Base-by-base conservation (phyloP, 2,329 filamentous ascomycete species). In the Amauroascus niger region DNA sequence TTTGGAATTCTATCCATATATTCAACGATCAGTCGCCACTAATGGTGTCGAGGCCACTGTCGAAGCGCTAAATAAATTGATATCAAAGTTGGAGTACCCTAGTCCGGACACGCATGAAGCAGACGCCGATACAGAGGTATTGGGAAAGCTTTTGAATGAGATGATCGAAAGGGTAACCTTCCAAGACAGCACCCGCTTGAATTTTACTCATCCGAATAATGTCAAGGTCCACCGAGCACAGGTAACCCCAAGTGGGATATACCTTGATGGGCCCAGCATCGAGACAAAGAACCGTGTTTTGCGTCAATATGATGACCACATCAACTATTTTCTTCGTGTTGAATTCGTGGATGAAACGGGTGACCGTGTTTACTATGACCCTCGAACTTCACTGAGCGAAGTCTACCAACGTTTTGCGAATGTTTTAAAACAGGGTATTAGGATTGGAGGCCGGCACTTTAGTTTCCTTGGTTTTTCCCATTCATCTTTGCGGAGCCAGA, bases 401-500 rank as follows among this genome's bases (percentile, higher is more conserved):
- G 74, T 88, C 7, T 75, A 80, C 56, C 60, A 65, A 0, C 79
- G 83, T 0, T 90, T 89, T 66, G 78, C 78, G 50, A 57, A 63
- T 0, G 69, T 88, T 0, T 72, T 93, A 7, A 65, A 71, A 1
- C 62, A 73, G 0, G 82, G 82, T 0, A 79, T 94, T 26, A 62
- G 69, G 0, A 79, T 91, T 51, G 85, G 78, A 2, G 85, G 81
- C 0, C 74, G 81, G 11, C 63, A 67, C 0, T 88, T 81, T 61
- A 67, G 69, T 0, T 91, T 90, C 61, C 73, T 91, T 0, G 87
- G 87, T 0, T 91, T 89, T 65, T 89, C 86, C 0, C 84, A 90
- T 65, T 91, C 86, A 0, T 89, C 86, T 0, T 74, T 91, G 3
- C 76, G 87, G 11, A 76, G 81, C 0, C 85, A 88, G 55, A 82